Evolutionary conservation across 1,139 yeast species (phyloP), one percentile per base, ranked within the genome.

Genomic region (Torulaspora pretoriensis): DNA sequence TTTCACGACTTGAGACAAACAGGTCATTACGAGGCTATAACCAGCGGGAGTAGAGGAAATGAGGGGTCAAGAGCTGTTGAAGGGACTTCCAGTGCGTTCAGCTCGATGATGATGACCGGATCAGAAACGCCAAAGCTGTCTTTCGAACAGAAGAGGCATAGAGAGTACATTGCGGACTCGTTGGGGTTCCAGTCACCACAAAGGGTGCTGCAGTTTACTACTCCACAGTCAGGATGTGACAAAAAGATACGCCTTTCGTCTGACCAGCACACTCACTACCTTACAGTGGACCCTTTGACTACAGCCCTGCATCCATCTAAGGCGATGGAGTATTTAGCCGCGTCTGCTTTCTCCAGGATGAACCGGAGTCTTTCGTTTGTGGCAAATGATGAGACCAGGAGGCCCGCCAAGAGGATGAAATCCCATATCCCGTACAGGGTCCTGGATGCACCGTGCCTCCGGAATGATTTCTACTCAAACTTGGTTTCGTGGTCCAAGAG

Each of bases 401-500:
- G 59, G 45, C 52, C 57, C n/a, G 42, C 49, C 26, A 54, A 44
- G 36, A 54, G 57, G 37, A 46, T 65, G 2, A 60, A 56, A 41
- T 55, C 68, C 0, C 68, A 66, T 32, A 61, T 65, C 22, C 77
- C 80, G 0, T 75, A 65, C 51, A 68, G 74, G 45, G 77, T 80
- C 0, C 64, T 87, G 17, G 88, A 83, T 58, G 95, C 95, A 0
- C 92, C 90, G 0, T 80, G 81, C 0, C 65, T 89, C 42, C 70
- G 84, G 47, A 83, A 87, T 59, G 96, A 89, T 61, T 89, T 81
- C 61, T 89, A 89, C 64, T 75, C 88, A 1, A 85, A 86, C 57
- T 68, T 85, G 40, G 76, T 88, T 0, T 77, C 90, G 8, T 88
- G 96, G 95, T 80, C 90, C 0, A 61, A 63, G 2, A 59, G 59